Evolutionary conservation across 805 yeast genomes (phyloP).

Genomic region (Metschnikowia dekortorum): DNA sequence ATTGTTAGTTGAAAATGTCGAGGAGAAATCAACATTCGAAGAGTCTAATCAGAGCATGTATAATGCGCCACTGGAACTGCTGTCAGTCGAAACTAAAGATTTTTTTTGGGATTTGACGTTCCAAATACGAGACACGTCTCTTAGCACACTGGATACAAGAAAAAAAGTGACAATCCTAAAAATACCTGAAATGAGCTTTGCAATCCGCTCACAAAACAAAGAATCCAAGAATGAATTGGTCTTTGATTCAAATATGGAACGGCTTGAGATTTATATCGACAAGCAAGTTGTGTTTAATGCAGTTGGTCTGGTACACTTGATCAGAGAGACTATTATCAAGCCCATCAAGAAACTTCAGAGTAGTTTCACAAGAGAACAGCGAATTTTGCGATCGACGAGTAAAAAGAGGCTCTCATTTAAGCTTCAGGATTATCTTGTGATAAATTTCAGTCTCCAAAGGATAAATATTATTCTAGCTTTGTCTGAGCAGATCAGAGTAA

Average conservation of each 20-base stretch:
- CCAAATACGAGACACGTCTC: constrained; percentile 15
- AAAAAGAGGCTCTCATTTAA: background rate
- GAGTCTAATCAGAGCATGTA: constrained; percentile 2
- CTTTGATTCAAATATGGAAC: constrained; percentile 9
- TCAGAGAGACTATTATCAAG: constrained; percentile 25
- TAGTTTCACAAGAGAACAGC: constrained; percentile 22
- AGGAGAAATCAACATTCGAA: background rate
- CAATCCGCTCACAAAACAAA: constrained; percentile 6
- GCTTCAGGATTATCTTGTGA: constrained; percentile 2
- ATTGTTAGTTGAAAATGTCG: background rate
- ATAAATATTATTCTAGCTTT: constrained; percentile 11
- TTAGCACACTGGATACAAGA: constrained; percentile 15
- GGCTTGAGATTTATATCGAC: constrained; percentile 22
- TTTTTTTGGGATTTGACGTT: constrained; percentile 23
- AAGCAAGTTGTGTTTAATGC: constrained; percentile 28
- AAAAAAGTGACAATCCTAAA: constrained; percentile 14
- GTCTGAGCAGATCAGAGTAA: constrained; percentile 16
- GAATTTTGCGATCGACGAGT: constrained; percentile 4
- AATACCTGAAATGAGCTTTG: constrained; percentile 20
- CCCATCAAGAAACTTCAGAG: constrained; percentile 25
- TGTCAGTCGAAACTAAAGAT: constrained; percentile 14
- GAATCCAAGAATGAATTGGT: constrained; percentile 2
- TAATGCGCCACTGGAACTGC: constrained; percentile 28
- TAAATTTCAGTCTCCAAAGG: constrained; percentile 5
- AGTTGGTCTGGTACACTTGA: constrained; percentile 30